Base-by-base conservation (phyloP, 2,329 filamentous ascomycete species). In the Decorospora gaudefroyi region DNA sequence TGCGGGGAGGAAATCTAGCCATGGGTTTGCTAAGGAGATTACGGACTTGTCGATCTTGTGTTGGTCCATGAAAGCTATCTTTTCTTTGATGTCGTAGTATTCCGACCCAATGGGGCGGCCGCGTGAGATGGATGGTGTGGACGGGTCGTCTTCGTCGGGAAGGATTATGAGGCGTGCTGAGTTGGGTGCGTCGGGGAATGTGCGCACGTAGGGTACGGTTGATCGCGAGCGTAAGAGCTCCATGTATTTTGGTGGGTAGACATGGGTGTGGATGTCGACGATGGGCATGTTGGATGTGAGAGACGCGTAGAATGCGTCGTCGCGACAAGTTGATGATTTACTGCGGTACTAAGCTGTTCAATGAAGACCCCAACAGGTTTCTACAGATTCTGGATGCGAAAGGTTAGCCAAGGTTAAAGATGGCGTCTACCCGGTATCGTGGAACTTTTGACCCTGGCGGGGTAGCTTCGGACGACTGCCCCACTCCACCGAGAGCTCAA, bases 1-100 rank as follows among this genome's bases (percentile, higher is more conserved):
- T 0, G 81, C 66, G 0, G 76, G 70, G 0, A 96, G 72, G 65
- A 95, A 96, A 71, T 96, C 91, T 2, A 96, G 79, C 91, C 91
- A 96, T 0, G 91, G 91, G 64, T 96, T 96, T 10, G 91, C 91
- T 15, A 96, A 82, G 0, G 88, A 93, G 51, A 96, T 83, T 36
- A 96, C 87, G 1, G 88, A 93, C 53, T 86, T 83, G 69, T 87
- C 81, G 67, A 96, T 96, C 39, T 75, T 75, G 72, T 96, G 91
- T 11, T 78, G 81, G 67, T 90, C 79, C 91, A 96, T 96, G 73
- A 96, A 96, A 34, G 82, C 78, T 10, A 96, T 78, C 65, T 96
- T 96, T 58, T 88, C 79, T 11, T 77, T 73, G 45, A 95, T 84
- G 30, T 89, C 88, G 51, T 85, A 88, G 76, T 92, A 96, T 61